phyloP scores from a whole-genome alignment of 768 basidiomycete species.

The Macrocybe gigantea region DNA sequence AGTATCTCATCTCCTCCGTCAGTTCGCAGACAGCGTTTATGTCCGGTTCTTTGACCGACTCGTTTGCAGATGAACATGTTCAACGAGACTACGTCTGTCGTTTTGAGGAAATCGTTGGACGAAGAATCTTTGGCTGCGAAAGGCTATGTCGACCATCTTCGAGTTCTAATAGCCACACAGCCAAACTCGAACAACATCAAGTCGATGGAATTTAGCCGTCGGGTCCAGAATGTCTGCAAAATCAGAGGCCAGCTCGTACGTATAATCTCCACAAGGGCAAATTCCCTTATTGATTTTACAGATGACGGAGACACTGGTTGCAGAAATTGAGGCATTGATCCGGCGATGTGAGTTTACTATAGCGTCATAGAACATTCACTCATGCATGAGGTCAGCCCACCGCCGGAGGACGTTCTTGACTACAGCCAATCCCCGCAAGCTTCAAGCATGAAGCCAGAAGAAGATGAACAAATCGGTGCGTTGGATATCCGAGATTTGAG shows the following conservation, averaged over 20 bases:
- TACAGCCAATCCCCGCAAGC: no score
- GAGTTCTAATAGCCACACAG: conserved; percentile 7
- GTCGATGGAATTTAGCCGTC: conserved; percentile 1
- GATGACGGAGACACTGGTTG: not conserved
- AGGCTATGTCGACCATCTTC: conserved; percentile 19
- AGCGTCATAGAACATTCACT: no score
- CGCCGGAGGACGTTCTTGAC: no score
- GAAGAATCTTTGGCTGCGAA: conserved; percentile 13
- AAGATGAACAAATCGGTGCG: conserved; percentile 8
- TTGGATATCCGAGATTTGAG: not conserved
- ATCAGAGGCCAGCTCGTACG: conserved; percentile 3
- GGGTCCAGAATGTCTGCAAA: conserved; percentile 3
- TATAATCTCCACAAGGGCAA: not conserved
- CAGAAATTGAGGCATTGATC: not conserved
- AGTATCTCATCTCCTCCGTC: conserved; percentile 19
- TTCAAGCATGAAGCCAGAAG: not conserved
- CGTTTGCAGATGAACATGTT: conserved; percentile 17
- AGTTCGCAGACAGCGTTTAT: conserved; percentile 1
- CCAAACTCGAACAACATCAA: not conserved
- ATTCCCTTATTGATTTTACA: not conserved
- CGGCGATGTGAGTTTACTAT: no score
- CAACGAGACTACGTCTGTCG: conserved; percentile 14
- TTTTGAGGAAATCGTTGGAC: conserved; percentile 12
- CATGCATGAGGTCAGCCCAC: no score
- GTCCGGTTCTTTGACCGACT: not conserved